Base-by-base conservation (phyloP, 1,284 basidiomycete species). In the Cryptococcus maquisensis region DNA sequence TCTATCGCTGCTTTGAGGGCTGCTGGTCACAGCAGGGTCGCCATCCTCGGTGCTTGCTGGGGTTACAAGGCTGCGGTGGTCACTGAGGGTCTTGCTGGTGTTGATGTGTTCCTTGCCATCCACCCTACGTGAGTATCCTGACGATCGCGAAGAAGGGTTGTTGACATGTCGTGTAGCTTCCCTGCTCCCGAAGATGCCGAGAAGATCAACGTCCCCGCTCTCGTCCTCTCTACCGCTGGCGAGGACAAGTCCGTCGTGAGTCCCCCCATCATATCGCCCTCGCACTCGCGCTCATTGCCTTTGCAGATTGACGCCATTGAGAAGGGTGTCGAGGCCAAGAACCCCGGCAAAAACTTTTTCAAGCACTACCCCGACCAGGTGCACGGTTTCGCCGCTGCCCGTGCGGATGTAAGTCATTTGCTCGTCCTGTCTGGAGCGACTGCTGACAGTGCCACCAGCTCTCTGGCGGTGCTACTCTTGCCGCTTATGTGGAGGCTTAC, bases 301-400 rank as follows among this genome's bases (percentile, higher is more conserved):
- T 23, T 20, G 2, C 46, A 69, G 68, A 66, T 68, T 26, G 60
- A 66, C 48, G 44, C 51, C 26, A 67, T 78, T 50, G 63, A 72
- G 60, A 62, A 60, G 28, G 67, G 56, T 39, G 61, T 76, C 10
- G 67, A 77, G 60, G 55, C 63, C 52, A 71, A 72, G 57, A 61
- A 67, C 46, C 66, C 70, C 21, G 71, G 69, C 51, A 68, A 78
- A 62, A 73, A 72, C 66, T 52, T 71, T 36, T 60, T 68, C 65
- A 74, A 77, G 66, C 62, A 60, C 50, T 79, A 71, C 67, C 38
- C 53, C n/a, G 65, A 73, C 46, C 54, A 60, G 50, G 63, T 67
- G 46, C 78, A 79, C 65, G 77, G 78, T 47, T 79, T 65, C 59
- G 71, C 72, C n/a, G 75, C 72, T 5, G 75, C 77, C 36, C 74